Conservation (phyloP, 371 early-diverging fungal species). For the Mortierella sp. region DNA sequence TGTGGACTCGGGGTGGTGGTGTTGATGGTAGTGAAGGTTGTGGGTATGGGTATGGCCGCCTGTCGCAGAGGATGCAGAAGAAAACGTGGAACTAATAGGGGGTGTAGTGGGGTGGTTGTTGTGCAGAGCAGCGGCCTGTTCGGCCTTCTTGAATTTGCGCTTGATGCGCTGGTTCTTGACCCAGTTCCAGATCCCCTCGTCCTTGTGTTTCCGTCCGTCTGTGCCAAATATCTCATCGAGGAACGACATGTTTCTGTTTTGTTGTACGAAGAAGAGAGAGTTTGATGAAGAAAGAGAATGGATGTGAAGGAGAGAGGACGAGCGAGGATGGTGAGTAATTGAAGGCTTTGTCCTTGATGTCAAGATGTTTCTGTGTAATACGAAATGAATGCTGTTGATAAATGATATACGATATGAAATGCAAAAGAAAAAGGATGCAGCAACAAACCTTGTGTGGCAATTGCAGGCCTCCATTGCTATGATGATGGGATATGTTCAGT, state of each 20-base stretch:
- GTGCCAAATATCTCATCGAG: conserved; percentile 51
- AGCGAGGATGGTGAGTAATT: background rate
- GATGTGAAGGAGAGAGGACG: background rate
- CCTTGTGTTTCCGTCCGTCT: conserved; percentile 47
- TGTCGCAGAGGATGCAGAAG: background rate
- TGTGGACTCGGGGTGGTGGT: background rate
- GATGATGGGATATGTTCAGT: background rate
- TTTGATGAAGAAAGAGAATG: background rate
- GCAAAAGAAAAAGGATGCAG: background rate
- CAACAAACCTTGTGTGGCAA: conserved; percentile 13
- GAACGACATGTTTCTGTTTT: conserved; percentile 34
- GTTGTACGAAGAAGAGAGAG: background rate
- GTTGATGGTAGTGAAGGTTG: background rate
- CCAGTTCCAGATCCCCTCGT: conserved; percentile 51
- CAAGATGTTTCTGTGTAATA: background rate
- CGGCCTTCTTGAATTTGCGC: conserved; percentile 12
- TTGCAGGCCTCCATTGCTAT: conserved; percentile 20
- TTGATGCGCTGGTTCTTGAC: conserved; percentile 32
- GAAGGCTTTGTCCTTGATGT: too few species aligned
- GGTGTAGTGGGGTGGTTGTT: background rate
- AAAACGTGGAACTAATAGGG: background rate
- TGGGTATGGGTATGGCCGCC: background rate
- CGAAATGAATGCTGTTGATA: too few species aligned
- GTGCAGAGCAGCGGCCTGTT: background rate
- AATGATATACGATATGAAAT: too few species aligned